phyloP scores from a whole-genome alignment of 169 alveolate species.

The Eimeria brunetti region DNA sequence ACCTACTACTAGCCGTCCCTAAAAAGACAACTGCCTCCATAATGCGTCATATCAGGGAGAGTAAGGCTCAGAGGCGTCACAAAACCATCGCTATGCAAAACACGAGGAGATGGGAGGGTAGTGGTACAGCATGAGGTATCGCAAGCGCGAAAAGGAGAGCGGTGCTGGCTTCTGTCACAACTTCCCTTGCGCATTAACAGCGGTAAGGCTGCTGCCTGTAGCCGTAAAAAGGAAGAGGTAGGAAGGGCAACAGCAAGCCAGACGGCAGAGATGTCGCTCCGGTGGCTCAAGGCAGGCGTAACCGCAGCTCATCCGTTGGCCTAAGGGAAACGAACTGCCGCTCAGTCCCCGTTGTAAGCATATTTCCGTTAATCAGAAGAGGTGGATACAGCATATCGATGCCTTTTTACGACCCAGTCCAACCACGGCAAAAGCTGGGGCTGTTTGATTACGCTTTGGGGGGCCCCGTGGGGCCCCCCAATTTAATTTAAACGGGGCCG shows the following conservation, averaged over 20 bases:
- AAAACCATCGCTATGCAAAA: not conserved
- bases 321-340: not conserved
- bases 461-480: conserved; percentile 33
- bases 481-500: not conserved
- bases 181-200: not conserved
- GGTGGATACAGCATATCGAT: not conserved
- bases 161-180: not conserved
- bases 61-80: not conserved
- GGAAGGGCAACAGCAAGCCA: not conserved
- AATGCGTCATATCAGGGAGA: not conserved
- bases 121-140: not conserved
- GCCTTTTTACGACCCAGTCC: not conserved
- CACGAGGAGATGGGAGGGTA: not conserved
- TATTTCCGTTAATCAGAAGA: not conserved
- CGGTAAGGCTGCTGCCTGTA: not conserved
- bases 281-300: not conserved
- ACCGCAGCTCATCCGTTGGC: not conserved
- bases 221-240: not conserved
- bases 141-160: not conserved
- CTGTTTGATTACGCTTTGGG: not conserved
- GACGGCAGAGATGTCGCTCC: not conserved
- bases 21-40: not conserved
- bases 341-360: not conserved
- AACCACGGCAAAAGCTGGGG: not conserved
- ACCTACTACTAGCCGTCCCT: not conserved